These are phyloP conservation scores for Yamadazyma pseudoaaseri DNA, from an alignment of 1,139 yeast genomes.

Conservation along the genomic window DNA sequence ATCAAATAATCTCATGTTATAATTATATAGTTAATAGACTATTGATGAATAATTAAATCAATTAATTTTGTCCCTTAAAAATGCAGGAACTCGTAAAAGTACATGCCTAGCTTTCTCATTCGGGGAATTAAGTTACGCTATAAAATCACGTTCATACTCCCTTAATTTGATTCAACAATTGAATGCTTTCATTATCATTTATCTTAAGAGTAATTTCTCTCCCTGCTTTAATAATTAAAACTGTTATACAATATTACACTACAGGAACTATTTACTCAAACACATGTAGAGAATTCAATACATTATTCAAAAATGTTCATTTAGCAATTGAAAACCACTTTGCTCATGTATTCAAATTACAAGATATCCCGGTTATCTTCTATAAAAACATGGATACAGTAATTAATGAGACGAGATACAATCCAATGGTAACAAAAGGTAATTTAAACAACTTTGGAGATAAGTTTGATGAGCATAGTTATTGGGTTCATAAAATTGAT, in stretches of 20 bases:
- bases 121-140: too few relatives aligned
- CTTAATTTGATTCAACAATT: too few relatives aligned
- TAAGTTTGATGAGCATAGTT: slow-evolving; percentile 21
- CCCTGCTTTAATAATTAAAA: slow-evolving; percentile 21
- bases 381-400: slow-evolving; percentile 14
- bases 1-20: slow-evolving; percentile 25
- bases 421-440: slow-evolving; percentile 17
- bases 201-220: slow-evolving; percentile 8
- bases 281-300: slow-evolving; percentile 29
- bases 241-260: slow-evolving; percentile 28
- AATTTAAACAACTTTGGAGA: slow-evolving; percentile 24
- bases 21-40: too few relatives aligned
- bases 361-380: slow-evolving; percentile 13
- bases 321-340: slow-evolving; percentile 27
- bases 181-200: slow-evolving; percentile 9
- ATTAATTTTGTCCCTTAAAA: too few relatives aligned
- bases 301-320: slow-evolving; percentile 29
- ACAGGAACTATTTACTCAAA: slow-evolving; percentile 30
- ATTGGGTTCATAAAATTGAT: slow-evolving; percentile 30
- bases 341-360: slow-evolving; percentile 18
- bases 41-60: too few relatives aligned
- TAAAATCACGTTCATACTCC: too few relatives aligned
- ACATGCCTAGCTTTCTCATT: not conserved
- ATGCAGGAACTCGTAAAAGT: too few relatives aligned
- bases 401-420: slow-evolving; percentile 10